Base-by-base conservation (phyloP, 495 filamentous ascomycete genomes). In the Cetradonia linearis region DNA sequence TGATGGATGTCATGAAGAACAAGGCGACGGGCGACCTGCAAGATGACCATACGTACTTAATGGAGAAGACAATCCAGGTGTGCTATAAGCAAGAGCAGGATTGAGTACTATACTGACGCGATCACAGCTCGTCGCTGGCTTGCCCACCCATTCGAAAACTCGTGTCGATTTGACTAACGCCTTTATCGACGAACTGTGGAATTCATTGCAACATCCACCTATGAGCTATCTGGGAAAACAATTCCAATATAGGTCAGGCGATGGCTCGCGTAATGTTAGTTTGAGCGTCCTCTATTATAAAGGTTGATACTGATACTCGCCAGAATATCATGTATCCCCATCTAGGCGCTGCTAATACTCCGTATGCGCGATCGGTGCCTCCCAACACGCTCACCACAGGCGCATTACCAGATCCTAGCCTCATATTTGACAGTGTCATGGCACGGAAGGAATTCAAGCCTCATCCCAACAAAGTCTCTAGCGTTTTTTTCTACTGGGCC, bases 21-120 rank as follows among this genome's bases (percentile, higher is more conserved):
- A 80, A 83, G 68, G 72, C 70, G 25, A 73, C 72, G 20, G 82
- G 86, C 20, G 79, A 83, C 56, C 64, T 82, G 34, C 66, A 67
- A 56, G 66, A 67, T 63, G 88, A 93, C 70, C 91, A 90, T 75
- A 89, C 85, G 23, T 84, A 85, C 74, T 72, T 86, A 60, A 89
- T 90, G 86, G 87, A 91, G 28, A 44, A 60, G 10, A 61, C 58
- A 14, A 65, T 65, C 16, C 60, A 65, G 44, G 63, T 62, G 44
- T 37, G 60, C 44, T 25, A 16, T 30, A 27, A 1, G 13, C 11
- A 31, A 23, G 18, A 23, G 7, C 23, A n/a, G 42, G 30, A 20
- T 16, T 47, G 3, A 28, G 36, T 33, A 30, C 46, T 47, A 31
- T 37, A 49, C 52, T 54, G 20, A 62, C 18, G 11, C 13, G 9